Conservation (phyloP, 208 protist genomes). For the Histomonas meleagridis region DNA sequence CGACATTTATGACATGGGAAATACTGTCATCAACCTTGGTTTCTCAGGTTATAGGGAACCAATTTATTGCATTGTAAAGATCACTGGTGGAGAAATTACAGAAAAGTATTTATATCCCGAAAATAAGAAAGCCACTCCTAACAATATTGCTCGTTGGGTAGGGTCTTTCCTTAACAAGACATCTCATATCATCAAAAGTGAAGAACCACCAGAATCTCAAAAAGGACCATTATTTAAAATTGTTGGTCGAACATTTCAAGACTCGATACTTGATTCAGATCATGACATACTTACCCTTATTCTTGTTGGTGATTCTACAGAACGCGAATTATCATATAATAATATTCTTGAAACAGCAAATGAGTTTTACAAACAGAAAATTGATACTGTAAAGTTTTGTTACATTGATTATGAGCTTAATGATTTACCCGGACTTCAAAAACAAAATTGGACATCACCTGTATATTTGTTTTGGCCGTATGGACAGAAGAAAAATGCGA, state of each 20-base stretch:
- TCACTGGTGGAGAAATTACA: background rate
- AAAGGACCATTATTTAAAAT: background rate
- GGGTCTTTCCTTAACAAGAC: background rate
- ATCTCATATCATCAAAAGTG: background rate
- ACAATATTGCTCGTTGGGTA: background rate
- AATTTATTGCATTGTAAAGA: background rate
- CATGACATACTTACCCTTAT: background rate
- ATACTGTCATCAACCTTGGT: background rate
- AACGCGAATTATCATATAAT: background rate
- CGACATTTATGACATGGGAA: constrained; percentile 23
- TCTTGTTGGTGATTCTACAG: background rate
- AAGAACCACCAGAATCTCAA: background rate
- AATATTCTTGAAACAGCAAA: background rate
- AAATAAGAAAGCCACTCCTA: background rate
- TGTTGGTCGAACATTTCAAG: background rate
- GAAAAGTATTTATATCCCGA: background rate
- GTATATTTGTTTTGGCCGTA: background rate
- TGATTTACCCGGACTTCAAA: background rate
- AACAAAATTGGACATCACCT: background rate
- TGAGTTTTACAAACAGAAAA: constrained; percentile 2
- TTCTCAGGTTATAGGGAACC: background rate
- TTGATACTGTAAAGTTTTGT: background rate
- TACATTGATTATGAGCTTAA: background rate
- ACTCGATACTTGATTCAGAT: background rate
- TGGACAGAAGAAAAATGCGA: background rate